Evolutionary conservation across 2,329 filamentous ascomycete genomes (phyloP).

Genomic region (Aspergillus ustus): DNA sequence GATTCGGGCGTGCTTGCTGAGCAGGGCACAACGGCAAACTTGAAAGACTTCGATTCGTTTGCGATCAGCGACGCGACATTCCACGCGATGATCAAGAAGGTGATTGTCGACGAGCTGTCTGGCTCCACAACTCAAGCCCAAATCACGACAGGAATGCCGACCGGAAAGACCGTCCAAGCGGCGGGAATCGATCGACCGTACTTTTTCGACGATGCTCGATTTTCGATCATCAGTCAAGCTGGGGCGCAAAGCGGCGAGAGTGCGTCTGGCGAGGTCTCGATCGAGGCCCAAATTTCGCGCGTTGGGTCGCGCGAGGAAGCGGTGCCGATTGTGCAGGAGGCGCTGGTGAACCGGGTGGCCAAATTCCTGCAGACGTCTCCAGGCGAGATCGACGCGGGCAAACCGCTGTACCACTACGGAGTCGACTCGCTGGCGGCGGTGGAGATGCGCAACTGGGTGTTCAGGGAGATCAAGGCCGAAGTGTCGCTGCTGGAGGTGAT

Average conservation of each 20-base stretch:
- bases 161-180: not conserved
- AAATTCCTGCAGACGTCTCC: not conserved
- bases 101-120: not conserved
- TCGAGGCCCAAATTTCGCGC: not conserved
- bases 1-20: not conserved
- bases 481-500: constrained; percentile 55
- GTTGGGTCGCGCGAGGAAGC: not conserved
- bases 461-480: constrained; percentile 50
- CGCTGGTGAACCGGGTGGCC: not conserved
- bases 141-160: not conserved
- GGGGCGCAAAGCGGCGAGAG: not conserved
- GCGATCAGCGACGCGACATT: not conserved
- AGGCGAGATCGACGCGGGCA: not conserved
- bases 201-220: not conserved
- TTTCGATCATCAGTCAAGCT: not conserved
- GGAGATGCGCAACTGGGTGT: constrained; percentile 53
- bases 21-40: not conserved
- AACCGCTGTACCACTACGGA: constrained; percentile 27
- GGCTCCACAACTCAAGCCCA: not conserved
- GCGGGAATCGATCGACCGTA: not conserved
- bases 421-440: constrained; percentile 47
- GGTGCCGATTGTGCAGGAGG: not conserved
- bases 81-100: not conserved
- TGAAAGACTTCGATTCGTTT: not conserved
- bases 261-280: not conserved